Percentiles rank a stretch among this genome's conserved stretches.
Conservation (phyloP, 1,284 basidiomycete genomes). For the Athelia sp. region DNA sequence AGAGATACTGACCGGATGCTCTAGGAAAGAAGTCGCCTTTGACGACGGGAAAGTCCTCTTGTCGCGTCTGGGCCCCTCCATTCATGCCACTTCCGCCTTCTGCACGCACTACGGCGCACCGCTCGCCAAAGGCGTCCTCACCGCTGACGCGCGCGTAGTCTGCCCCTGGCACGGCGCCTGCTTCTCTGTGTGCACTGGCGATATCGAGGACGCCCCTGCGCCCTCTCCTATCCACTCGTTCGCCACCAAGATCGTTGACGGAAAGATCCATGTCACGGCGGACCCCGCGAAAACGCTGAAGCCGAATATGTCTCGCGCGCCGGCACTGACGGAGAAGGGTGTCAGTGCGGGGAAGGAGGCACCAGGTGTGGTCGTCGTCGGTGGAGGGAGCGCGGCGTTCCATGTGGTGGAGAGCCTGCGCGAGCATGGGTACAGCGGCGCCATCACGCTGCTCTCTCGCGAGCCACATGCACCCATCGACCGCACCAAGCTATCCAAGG, state of each 20-base stretch:
- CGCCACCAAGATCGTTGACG: constrained; percentile 64
- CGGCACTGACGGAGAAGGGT: constrained; percentile 31
- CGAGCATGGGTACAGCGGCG: constrained; percentile 77
- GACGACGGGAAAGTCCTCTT: constrained; percentile 77
- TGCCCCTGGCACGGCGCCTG: constrained; percentile 51
- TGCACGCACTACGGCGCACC: constrained; percentile 90
- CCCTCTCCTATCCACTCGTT: constrained; percentile 83
- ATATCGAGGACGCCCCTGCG: constrained; percentile 90
- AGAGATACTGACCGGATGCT: constrained; percentile 4
- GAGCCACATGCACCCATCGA: constrained; percentile 86
- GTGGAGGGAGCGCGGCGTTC: constrained; percentile 81
- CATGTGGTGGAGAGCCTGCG: constrained; percentile 81
- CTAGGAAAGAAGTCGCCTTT: constrained; percentile 80
- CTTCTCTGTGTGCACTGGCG: constrained; percentile 80
- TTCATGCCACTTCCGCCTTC: constrained; percentile 78
- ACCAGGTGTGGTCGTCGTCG: constrained; percentile 79
- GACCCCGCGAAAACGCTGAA: constrained; percentile 65
- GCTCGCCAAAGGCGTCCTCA: constrained; percentile 79
- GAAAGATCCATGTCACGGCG: constrained; percentile 81
- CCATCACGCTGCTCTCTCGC: constrained; percentile 77
- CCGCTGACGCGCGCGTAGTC: constrained; percentile 74
- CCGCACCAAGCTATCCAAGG: constrained; percentile 89
- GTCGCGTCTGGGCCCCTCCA: constrained; percentile 70
- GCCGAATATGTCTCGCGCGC: constrained; percentile 59
- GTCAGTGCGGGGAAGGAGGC: constrained; percentile 33